Conservation (phyloP, 2,329 filamentous ascomycete genomes). For the Tolypocladium album region DNA sequence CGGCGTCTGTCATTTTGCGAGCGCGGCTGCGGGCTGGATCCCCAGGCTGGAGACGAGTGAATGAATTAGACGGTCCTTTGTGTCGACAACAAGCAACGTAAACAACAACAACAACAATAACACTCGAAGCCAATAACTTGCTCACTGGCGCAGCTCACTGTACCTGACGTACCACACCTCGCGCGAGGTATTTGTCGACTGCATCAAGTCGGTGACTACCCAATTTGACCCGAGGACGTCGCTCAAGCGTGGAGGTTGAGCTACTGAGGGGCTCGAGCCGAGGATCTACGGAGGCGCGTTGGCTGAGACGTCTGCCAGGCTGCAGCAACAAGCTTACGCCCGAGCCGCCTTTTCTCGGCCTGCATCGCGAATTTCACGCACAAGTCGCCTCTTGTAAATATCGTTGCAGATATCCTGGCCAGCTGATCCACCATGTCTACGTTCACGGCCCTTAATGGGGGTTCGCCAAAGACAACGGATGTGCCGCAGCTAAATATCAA, state of each 20-base stretch:
- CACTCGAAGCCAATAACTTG: neutral
- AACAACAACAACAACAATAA: neutral
- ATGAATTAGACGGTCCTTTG: neutral
- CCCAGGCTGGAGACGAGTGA: neutral
- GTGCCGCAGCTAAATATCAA: constrained; percentile 17
- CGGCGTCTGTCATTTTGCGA: neutral
- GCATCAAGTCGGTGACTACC: neutral
- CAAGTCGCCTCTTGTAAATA: neutral
- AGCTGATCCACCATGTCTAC: constrained; percentile 28
- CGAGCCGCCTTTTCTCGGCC: neutral
- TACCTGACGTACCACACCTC: neutral
- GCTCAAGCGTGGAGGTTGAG: neutral
- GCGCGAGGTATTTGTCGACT: neutral
- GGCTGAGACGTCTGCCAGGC: neutral
- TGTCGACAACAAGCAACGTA: neutral
- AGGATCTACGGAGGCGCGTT: neutral
- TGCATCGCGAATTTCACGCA: neutral
- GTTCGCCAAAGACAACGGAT: constrained; percentile 32
- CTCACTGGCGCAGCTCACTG: neutral
- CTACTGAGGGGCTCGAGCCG: neutral
- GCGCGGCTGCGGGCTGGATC: neutral
- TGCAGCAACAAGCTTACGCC: neutral
- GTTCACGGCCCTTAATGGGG: constrained; percentile 42
- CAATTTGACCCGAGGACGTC: neutral
- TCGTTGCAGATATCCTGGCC: neutral